A percentile compares a stretch with the other conserved stretches of the same genome.
Conservation (phyloP, 352 stramenopile genomes). For the Phytophthora sojae region DNA sequence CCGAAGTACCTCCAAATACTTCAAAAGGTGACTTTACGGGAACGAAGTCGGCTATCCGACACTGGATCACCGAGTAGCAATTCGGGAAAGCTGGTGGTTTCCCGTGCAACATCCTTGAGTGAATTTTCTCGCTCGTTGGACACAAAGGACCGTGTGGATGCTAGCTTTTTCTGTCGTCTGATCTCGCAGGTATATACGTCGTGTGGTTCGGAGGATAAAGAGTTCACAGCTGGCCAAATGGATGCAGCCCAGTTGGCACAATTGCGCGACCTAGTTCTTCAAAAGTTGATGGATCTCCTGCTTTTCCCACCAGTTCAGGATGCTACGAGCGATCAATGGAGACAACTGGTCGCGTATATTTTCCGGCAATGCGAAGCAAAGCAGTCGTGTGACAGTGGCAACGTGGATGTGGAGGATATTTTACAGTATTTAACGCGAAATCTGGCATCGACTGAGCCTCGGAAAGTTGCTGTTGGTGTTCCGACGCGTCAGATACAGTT, state of each 20-base stretch:
- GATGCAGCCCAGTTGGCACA: constrained; percentile 44
- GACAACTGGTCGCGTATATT: constrained; percentile 74
- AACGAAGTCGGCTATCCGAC: constrained; percentile 23
- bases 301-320: constrained; percentile 58
- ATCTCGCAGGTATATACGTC: constrained; percentile 72
- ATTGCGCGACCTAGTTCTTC: constrained; percentile 62
- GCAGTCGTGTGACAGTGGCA: constrained; percentile 14
- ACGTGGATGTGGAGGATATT: constrained; percentile 65
- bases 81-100: constrained; percentile 16
- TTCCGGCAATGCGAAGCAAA: constrained; percentile 51
- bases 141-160: constrained; percentile 53
- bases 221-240: constrained; percentile 42
- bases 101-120: constrained; percentile 23
- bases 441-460: constrained; percentile 40
- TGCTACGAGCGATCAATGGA: constrained; percentile 55
- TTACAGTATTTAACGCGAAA: constrained; percentile 66
- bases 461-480: constrained; percentile 28
- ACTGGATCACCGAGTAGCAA: constrained; percentile 17
- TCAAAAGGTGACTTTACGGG: constrained; percentile 37
- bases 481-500: constrained; percentile 42
- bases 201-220: constrained; percentile 34
- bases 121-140: constrained; percentile 39
- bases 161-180: constrained; percentile 82
- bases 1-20: constrained; percentile 68
- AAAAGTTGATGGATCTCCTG: constrained; percentile 74